Evolutionary conservation across 352 stramenopile species (phyloP).

Genomic region (Globisporangium cystogenes): DNA sequence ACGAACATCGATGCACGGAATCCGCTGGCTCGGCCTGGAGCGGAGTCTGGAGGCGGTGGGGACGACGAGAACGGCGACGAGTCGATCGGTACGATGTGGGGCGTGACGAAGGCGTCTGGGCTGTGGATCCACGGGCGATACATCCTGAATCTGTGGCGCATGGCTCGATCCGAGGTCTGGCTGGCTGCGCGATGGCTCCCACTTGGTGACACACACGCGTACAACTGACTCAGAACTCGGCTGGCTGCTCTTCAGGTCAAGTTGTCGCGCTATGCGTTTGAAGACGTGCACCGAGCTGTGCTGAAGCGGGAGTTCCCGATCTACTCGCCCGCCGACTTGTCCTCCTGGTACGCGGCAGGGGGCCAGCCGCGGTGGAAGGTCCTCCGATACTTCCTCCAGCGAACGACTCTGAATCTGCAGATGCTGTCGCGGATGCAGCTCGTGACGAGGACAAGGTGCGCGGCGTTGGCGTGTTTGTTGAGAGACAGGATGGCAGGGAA

Average conservation of each 20-base stretch:
- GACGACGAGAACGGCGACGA: conserved; percentile 20
- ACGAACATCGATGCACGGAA: conserved; percentile 53
- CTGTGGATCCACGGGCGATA: conserved; percentile 88
- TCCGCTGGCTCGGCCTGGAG: conserved; percentile 14
- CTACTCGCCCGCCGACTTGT: conserved; percentile 50
- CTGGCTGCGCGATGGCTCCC: too few relatives aligned
- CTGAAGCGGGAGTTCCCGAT: conserved; percentile 58
- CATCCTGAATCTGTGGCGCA: conserved; percentile 92
- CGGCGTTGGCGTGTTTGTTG: neutral
- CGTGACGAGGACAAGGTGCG: conserved; percentile 70
- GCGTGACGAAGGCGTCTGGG: conserved; percentile 76
- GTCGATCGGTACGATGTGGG: conserved; percentile 72
- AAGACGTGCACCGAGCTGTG: conserved; percentile 68
- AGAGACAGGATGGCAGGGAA: neutral
- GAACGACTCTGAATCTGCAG: conserved; percentile 53
- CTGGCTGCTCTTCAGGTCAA: conserved; percentile 85
- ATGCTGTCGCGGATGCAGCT: conserved; percentile 84
- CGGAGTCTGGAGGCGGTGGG: conserved; percentile 8
- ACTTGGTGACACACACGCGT: too few relatives aligned
- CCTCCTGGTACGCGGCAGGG: conserved; percentile 46
- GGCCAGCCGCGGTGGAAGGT: conserved; percentile 43
- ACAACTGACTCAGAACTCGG: too few relatives aligned
- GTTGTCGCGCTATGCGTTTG: conserved; percentile 70
- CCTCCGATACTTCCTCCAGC: conserved; percentile 43
- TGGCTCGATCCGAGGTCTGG: conserved; percentile 74